Evolutionary conservation across 2,329 filamentous ascomycete species (phyloP).

Genomic region (Ceratocystis variospora): DNA sequence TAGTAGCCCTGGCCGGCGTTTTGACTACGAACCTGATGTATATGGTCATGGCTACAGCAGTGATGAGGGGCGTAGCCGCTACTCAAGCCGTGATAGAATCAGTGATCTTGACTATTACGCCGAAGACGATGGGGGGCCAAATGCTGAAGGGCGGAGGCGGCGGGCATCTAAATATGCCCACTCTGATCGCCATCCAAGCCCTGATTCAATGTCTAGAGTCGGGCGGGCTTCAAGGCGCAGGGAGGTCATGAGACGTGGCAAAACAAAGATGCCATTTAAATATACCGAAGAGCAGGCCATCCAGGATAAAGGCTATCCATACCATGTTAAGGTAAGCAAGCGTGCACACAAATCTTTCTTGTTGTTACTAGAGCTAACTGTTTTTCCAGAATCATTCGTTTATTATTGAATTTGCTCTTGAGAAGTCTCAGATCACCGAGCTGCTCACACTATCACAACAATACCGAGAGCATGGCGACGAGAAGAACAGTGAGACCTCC

Average conservation of each 20-base stretch:
- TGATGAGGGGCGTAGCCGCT: constrained; percentile 27
- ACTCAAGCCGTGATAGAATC: constrained; percentile 29
- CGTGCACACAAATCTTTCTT: neutral
- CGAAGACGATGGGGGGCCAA: constrained; percentile 31
- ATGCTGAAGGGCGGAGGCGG: constrained; percentile 25
- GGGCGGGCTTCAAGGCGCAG: constrained; percentile 39
- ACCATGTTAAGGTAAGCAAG: constrained; percentile 60
- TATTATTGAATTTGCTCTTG: constrained; percentile 69
- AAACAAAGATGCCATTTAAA: constrained; percentile 72
- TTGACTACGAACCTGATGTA: neutral
- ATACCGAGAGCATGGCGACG: constrained; percentile 45
- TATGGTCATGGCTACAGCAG: neutral
- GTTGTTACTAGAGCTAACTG: constrained; percentile 14
- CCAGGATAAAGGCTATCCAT: constrained; percentile 74
- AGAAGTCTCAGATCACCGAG: constrained; percentile 83
- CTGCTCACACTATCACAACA: constrained; percentile 71
- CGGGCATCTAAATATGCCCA: neutral
- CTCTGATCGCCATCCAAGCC: constrained; percentile 2
- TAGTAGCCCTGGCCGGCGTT: neutral
- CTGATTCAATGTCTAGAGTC: constrained; percentile 23
- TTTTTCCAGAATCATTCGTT: constrained; percentile 58
- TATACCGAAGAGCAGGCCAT: constrained; percentile 70
- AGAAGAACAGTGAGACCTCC: neutral
- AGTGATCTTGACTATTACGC: neutral
- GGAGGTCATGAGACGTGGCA: constrained; percentile 69